Conservation (phyloP, 1,284 basidiomycete species). For the Tilletia caries region DNA sequence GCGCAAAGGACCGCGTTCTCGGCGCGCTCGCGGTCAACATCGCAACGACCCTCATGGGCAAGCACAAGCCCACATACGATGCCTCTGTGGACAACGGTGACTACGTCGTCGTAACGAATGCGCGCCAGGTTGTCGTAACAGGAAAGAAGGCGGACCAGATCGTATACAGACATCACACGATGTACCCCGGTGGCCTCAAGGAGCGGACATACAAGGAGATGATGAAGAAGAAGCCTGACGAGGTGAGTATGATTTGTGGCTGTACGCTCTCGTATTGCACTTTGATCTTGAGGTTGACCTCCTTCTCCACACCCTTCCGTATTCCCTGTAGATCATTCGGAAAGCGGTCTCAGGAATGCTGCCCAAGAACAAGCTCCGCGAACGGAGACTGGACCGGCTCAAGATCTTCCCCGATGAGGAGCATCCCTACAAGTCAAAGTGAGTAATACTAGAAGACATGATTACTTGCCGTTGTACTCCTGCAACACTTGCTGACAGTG, state of each 20-base stretch:
- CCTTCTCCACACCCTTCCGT: background rate
- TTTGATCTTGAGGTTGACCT: background rate
- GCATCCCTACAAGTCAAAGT: constrained; percentile 48
- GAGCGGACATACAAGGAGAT: constrained; percentile 47
- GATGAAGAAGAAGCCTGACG: constrained; percentile 72
- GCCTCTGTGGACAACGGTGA: constrained; percentile 66
- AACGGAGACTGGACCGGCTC: constrained; percentile 48
- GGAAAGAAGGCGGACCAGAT: constrained; percentile 85
- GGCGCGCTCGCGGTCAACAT: constrained; percentile 91
- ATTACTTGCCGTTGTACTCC: no score
- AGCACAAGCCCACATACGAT: constrained; percentile 97
- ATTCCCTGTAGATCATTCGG: constrained; percentile 40
- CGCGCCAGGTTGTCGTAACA: constrained; percentile 77
- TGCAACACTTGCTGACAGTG: no score
- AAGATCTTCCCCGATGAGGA: constrained; percentile 47
- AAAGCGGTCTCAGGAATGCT: constrained; percentile 53
- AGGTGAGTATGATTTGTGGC: constrained; percentile 63
- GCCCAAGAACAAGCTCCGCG: constrained; percentile 52
- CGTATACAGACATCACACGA: constrained; percentile 82
- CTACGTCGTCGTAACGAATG: constrained; percentile 94
- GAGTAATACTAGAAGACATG: constrained; percentile 17
- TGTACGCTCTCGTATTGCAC: background rate
- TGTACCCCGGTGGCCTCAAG: constrained; percentile 90
- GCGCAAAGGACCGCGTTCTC: constrained; percentile 81
- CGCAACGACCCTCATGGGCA: constrained; percentile 94